Evolutionary conservation across 2,329 filamentous ascomycete species (phyloP).

Genomic region (Fusarium camptoceras): DNA sequence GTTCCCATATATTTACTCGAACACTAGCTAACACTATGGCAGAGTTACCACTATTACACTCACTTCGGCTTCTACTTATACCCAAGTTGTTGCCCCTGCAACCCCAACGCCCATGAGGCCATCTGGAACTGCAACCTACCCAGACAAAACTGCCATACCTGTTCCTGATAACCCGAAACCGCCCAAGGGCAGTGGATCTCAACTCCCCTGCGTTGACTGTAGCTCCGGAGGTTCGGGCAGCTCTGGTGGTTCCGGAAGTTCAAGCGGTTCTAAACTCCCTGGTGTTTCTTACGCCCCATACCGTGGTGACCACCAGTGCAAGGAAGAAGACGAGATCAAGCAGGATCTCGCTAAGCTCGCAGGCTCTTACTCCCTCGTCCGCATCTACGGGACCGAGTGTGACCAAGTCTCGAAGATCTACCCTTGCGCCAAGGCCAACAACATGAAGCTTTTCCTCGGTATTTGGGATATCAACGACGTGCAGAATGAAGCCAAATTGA

Average conservation of each 20-base stretch:
- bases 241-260: slow-evolving; percentile 1
- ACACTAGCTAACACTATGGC: not conserved
- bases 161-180: not conserved
- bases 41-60: slow-evolving; percentile 35
- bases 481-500: slow-evolving; percentile 66
- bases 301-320: slow-evolving; percentile 70
- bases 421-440: slow-evolving; percentile 70
- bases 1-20: not conserved
- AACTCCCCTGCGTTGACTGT: not conserved
- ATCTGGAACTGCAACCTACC: slow-evolving; percentile 4
- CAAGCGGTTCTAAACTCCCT: slow-evolving; percentile 44
- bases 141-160: slow-evolving; percentile 4
- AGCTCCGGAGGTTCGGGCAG: not conserved
- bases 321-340: slow-evolving; percentile 70
- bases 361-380: slow-evolving; percentile 70
- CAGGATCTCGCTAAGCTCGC: slow-evolving; percentile 70
- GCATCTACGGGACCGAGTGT: slow-evolving; percentile 85
- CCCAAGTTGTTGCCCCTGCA: slow-evolving; percentile 22
- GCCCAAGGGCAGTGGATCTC: not conserved
- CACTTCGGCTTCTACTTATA: slow-evolving; percentile 34
- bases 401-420: slow-evolving; percentile 74
- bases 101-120: slow-evolving; percentile 16
- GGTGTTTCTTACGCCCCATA: slow-evolving; percentile 64
- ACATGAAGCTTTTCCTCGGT: slow-evolving; percentile 79
- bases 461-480: slow-evolving; percentile 73